Base-by-base conservation (phyloP, 2,329 filamentous ascomycete genomes). In the Colletotrichum siamense region DNA sequence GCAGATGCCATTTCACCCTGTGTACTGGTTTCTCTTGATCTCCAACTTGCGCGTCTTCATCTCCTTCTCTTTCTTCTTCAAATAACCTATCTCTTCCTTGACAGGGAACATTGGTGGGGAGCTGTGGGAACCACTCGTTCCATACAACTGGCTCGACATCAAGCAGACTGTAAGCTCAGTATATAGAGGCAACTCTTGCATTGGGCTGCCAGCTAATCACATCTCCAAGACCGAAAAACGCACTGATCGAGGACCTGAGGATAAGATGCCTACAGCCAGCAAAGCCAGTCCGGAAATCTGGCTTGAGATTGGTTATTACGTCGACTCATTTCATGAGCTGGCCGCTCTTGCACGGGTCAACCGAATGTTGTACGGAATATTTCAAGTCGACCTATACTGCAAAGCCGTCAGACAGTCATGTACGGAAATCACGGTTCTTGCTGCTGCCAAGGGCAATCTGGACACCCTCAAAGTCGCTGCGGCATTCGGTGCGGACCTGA, bases 81-180 rank as follows among this genome's bases (percentile, higher is more conserved):
- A 49, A n/a, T 49, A n/a, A n/a, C 0, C 0, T 0, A 49, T 22
- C 18, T 49, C 0, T 13, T 49, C 3, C 44, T 22, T 0, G 9
- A 13, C 18, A 49, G 10, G 18, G 10, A n/a, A 22, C 18, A 8
- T 49, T 22, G 0, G 44, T 22, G 8, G 10, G 44, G 3, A 12
- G 18, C n/a, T 8, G 44, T 6, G 9, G 8, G 39, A 44, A 44
- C 39, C 18, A 10, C 39, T 44, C 1, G 39, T n/a, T n/a, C 0
- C 8, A 44, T 44, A 0, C 18, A 10, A 0, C 39, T 44, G 18
- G 0, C 6, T 44, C 18, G 18, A 44, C 39, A 44, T 6, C 8
- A 44, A 44, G 44, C 44, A 22, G 10, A 49, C 6, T 13, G 44
- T 49, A 49, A 49, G 44, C 18, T 22, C n/a, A 0, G 0, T 0